phyloP scores from a whole-genome alignment of 768 basidiomycete genomes.

The Auricularia auricula-judae region DNA sequence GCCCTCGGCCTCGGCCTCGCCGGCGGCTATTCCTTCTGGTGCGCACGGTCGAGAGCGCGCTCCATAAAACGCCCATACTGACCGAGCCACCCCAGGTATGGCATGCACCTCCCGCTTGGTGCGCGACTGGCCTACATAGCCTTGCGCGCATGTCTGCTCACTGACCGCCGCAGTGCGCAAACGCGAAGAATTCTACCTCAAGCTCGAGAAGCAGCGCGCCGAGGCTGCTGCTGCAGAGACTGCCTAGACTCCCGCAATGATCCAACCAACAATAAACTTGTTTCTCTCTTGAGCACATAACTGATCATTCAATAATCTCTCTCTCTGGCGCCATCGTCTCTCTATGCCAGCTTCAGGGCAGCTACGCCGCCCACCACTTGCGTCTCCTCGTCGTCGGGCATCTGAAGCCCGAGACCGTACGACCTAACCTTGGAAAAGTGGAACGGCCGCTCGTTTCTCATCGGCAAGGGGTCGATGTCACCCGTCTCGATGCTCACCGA shows the following conservation, averaged over 20 bases:
- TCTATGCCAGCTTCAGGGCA: not conserved
- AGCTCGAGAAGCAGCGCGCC: conserved; percentile 44
- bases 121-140: conserved; percentile 24
- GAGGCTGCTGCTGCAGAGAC: conserved; percentile 1
- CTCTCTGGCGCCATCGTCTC: not conserved
- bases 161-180: conserved; percentile 46
- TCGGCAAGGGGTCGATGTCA: conserved; percentile 52
- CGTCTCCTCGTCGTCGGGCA: not conserved
- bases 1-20: conserved; percentile 67
- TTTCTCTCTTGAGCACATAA: too few relatives aligned
- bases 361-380: not conserved
- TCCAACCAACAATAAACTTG: too few relatives aligned
- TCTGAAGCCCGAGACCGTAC: conserved; percentile 23
- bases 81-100: conserved; percentile 49
- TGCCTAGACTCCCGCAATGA: not conserved
- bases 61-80: conserved; percentile 5
- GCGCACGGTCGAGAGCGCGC: conserved; percentile 20
- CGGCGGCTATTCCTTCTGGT: conserved; percentile 79
- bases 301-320: too few relatives aligned
- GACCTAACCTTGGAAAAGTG: conserved; percentile 89
- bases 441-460: conserved; percentile 83
- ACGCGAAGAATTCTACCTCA: conserved; percentile 80
- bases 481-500: conserved; percentile 69
- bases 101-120: conserved; percentile 66
- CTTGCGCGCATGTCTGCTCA: not conserved